phyloP scores from a whole-genome alignment of 768 basidiomycete species.

The Leucosporidium creatinivorum region DNA sequence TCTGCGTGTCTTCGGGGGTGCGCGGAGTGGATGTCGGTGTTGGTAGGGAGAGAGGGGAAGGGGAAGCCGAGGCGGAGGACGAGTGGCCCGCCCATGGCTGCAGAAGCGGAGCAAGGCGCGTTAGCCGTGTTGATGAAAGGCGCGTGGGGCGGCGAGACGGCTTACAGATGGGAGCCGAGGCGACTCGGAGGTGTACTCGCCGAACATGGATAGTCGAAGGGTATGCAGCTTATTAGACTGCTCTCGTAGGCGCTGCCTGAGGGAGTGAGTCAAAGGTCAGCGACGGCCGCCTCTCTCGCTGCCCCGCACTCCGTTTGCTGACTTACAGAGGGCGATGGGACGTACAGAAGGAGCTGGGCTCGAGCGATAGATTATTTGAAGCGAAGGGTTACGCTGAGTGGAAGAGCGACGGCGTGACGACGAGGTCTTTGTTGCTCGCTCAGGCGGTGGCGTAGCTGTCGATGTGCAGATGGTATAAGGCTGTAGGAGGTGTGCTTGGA shows the following conservation, averaged over 20 bases:
- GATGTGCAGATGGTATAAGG: background rate
- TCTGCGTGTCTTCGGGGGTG: background rate
- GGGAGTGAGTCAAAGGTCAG: too few relatives aligned
- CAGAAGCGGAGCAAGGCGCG: too few relatives aligned
- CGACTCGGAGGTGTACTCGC: background rate
- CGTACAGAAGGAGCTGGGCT: too few relatives aligned
- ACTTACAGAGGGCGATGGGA: too few relatives aligned
- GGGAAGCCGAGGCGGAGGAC: background rate
- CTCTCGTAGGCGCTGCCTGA: too few relatives aligned
- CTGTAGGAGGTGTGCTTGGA: background rate
- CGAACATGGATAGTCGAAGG: background rate
- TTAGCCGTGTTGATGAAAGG: too few relatives aligned
- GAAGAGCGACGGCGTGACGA: background rate
- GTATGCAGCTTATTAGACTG: too few relatives aligned
- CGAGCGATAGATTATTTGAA: background rate
- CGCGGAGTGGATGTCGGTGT: slow-evolving; percentile 1
- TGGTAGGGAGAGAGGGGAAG: background rate
- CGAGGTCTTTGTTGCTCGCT: background rate
- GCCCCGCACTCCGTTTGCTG: too few relatives aligned
- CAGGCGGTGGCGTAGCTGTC: background rate
- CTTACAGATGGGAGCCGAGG: background rate
- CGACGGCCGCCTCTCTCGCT: too few relatives aligned
- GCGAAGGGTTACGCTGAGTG: background rate
- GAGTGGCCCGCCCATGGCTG: background rate
- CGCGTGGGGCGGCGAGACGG: background rate